These are phyloP conservation scores for Phytopythium cucurbitacearum DNA, from an alignment of 352 stramenopile species.

Conservation along the genomic window DNA sequence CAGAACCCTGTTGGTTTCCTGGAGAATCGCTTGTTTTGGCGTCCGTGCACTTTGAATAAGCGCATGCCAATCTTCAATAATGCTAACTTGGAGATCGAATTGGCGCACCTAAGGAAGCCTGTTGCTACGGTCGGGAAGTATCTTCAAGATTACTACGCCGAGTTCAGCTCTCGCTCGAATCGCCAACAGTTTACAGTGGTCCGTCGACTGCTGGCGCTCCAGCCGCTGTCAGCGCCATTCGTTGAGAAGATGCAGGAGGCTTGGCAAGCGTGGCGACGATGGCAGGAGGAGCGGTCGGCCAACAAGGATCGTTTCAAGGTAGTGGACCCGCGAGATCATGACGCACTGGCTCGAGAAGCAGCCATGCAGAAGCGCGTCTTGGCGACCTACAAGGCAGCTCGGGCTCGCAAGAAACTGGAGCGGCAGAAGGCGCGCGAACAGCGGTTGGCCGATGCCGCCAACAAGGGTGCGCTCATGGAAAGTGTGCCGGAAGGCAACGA, in stretches of 20 bases:
- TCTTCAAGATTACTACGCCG: constrained; percentile 28
- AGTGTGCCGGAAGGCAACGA: constrained; percentile 59
- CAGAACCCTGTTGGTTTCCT: too few species aligned
- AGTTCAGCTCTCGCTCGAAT: constrained; percentile 6
- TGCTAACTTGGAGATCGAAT: constrained; percentile 23
- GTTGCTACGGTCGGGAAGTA: constrained; percentile 43
- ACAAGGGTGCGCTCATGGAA: constrained; percentile 37
- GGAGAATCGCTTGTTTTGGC: too few species aligned
- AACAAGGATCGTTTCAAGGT: constrained; percentile 72
- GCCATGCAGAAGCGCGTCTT: constrained; percentile 67
- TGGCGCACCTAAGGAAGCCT: constrained; percentile 25
- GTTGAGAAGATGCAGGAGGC: constrained; percentile 32
- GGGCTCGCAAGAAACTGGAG: constrained; percentile 56
- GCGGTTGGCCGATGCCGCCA: constrained; percentile 19
- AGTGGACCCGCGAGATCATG: constrained; percentile 42
- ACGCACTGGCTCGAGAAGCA: constrained; percentile 41
- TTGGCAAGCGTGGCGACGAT: constrained; percentile 39
- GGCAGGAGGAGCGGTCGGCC: constrained; percentile 42
- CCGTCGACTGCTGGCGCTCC: constrained; percentile 38
- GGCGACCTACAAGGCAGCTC: constrained; percentile 57
- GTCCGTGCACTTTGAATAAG: too few species aligned
- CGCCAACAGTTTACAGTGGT: constrained; percentile 37
- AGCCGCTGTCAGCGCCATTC: constrained; percentile 27
- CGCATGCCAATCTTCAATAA: constrained; percentile 23
- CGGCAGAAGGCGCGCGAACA: constrained; percentile 48